Evolutionary conservation across 179 eudicot genomes (phyloP), one percentile per base, ranked within the genome.

Genomic region (Corrigiola litoralis): DNA sequence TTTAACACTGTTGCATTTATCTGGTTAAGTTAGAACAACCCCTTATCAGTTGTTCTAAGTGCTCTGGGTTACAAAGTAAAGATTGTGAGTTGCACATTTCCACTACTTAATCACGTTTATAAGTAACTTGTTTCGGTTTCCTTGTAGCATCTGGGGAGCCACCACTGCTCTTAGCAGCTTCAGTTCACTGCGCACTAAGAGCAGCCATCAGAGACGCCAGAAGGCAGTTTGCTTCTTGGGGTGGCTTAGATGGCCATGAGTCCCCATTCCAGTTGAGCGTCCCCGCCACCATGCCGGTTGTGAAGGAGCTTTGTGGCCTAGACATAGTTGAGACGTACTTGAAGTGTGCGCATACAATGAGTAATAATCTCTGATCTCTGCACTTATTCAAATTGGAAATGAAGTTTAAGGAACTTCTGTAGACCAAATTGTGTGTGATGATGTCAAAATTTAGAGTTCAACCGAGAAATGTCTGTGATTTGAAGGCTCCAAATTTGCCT

Each of bases 111-210:
- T 17, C 46, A 16, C 18, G 14, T 33, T 3, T 18, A 20, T 18
- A 2, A 6, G 25, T 42, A 21, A 37, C 36, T 5, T 12, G 32
- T 17, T 27, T 63, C 21, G 45, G 32, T 60, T 24, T 29, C 59
- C 75, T 38, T 48, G 69, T 88, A 92, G 98, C 97, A 63, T 92
- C 98, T 24, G 97, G 99, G n/a, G 99, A 94, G 73, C 97, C 97
- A 18, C 97, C 97, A 2, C 57, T 89, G 76, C 82, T 92, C 52
- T 67, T 92, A 63, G 98, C 96, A 44, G 81, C 69, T 49, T 87
- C 98, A 13, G 95, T 85, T 61, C 92, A 92, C 66, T 89, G 92
- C 69, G 98, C 96, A 23, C 77, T 82, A 13, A 75, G 92, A 72
- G 96, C 90, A 56, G 98, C 96, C 61, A 75, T 89, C 61, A 80